A percentile compares a stretch with the other conserved stretches of the same genome.
Evolutionary conservation across 108 stramenopile genomes (phyloP).

Genomic region (Mayamaea pseudoterrestris): DNA sequence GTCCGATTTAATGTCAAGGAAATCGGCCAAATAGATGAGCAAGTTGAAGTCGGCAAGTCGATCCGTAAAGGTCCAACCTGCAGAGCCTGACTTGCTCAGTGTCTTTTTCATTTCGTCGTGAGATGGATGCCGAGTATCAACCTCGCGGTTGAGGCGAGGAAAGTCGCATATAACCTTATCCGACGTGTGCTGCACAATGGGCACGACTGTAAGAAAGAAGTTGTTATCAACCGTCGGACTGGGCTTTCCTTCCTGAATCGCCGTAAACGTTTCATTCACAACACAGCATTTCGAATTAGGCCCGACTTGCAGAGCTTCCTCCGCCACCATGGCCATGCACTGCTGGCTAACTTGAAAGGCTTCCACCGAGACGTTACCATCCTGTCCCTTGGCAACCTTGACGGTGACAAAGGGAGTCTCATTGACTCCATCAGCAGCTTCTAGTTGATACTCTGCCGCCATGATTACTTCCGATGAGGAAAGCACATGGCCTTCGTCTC

Average conservation of each 20-base stretch:
- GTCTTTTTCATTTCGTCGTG: constrained; percentile 83
- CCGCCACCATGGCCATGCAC: constrained; percentile 98
- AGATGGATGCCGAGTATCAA: constrained; percentile 48
- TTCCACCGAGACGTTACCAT: constrained; percentile 78
- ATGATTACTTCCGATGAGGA: constrained; percentile 84
- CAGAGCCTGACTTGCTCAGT: constrained; percentile 66
- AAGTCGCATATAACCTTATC: constrained; percentile 73
- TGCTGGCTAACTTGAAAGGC: constrained; percentile 92
- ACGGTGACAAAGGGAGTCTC: constrained; percentile 94
- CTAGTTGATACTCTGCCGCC: constrained; percentile 91
- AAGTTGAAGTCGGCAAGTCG: constrained; percentile 88
- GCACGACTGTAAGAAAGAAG: constrained; percentile 90
- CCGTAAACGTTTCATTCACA: constrained; percentile 94
- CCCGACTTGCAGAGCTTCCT: constrained; percentile 75
- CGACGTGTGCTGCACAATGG: constrained; percentile 86
- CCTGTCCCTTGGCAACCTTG: constrained; percentile 63
- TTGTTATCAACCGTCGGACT: constrained; percentile 87
- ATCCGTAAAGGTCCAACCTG: constrained; percentile 89
- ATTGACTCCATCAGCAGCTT: constrained; percentile 89
- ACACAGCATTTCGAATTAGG: constrained; percentile 70
- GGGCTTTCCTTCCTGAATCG: constrained; percentile 92
- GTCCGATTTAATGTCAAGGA: constrained; percentile 64
- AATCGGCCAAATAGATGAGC: constrained; percentile 75
- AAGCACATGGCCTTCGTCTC: constrained; percentile 86
- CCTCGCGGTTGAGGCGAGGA: constrained; percentile 78